Evolutionary conservation across 2,329 filamentous ascomycete species (phyloP).

Genomic region (Ceratocystis diversiconidia): DNA sequence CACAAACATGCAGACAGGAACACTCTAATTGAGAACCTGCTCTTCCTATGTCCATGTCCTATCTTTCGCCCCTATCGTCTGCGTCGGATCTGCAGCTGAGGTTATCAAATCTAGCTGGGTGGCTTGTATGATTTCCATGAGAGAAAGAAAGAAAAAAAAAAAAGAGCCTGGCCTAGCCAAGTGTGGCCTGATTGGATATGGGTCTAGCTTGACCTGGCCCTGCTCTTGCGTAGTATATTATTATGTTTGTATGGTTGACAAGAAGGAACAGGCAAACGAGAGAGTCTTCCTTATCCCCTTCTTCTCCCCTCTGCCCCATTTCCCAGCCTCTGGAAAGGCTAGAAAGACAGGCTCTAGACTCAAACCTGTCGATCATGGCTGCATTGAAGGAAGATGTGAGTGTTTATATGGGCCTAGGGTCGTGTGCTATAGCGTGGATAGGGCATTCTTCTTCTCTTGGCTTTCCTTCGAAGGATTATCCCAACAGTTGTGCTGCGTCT

Average conservation of each 20-base stretch:
- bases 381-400: background rate
- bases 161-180: too few species aligned
- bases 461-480: too few species aligned
- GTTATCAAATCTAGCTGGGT: background rate
- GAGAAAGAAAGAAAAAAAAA: background rate
- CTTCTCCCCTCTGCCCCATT: background rate
- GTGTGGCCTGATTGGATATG: background rate
- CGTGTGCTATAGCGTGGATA: too few species aligned
- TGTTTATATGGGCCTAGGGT: background rate
- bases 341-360: background rate
- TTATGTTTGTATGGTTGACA: background rate
- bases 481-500: too few species aligned
- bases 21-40: background rate
- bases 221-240: background rate
- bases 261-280: too few species aligned
- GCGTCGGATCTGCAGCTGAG: constrained; percentile 1
- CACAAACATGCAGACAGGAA: too few species aligned
- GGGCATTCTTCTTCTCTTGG: too few species aligned
- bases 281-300: too few species aligned
- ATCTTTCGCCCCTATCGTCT: background rate
- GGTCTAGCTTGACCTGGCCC: background rate
- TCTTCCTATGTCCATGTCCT: background rate
- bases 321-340: background rate
- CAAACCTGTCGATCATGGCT: background rate
- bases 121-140: background rate